Evolutionary conservation across 1,284 basidiomycete genomes (phyloP).

Genomic region (Ustilago vetiveriae): DNA sequence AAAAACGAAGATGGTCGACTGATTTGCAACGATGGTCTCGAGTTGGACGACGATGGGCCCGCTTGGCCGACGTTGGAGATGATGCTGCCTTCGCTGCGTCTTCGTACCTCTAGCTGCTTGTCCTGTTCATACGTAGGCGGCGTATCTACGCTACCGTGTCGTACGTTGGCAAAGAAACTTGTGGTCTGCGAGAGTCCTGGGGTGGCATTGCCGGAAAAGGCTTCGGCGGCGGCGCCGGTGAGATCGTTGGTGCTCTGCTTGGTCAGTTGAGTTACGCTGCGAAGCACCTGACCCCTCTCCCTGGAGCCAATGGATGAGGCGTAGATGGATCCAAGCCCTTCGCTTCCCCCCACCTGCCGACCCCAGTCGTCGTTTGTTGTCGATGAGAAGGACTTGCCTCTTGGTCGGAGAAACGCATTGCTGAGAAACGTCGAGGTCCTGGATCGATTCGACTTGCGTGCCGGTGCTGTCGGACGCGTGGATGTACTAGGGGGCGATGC

Average conservation of each 20-base stretch:
- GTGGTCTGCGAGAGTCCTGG: constrained; percentile 4
- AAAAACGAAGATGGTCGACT: constrained; percentile 11
- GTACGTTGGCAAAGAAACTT: constrained; percentile 20
- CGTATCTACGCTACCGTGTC: constrained; percentile 13
- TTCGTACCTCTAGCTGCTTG: constrained; percentile 7
- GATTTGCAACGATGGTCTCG: constrained; percentile 10
- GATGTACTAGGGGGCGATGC: background rate
- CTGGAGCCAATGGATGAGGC: constrained; percentile 19
- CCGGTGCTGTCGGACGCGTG: constrained; percentile 7
- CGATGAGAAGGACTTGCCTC: constrained; percentile 23
- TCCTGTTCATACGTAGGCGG: constrained; percentile 32
- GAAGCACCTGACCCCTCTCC: constrained; percentile 41
- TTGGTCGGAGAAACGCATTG: constrained; percentile 18
- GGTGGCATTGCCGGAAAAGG: constrained; percentile 22
- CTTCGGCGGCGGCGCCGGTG: constrained; percentile 30
- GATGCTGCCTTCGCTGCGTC: constrained; percentile 33
- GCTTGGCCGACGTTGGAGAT: constrained; percentile 14
- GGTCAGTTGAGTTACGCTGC: constrained; percentile 40
- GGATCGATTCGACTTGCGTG: constrained; percentile 21
- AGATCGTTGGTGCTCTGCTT: constrained; percentile 32
- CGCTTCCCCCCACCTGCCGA: constrained; percentile 42
- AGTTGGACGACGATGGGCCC: constrained; percentile 2
- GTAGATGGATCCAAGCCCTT: constrained; percentile 42
- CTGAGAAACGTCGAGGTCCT: constrained; percentile 25
- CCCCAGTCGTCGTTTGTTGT: constrained; percentile 24